A percentile compares a stretch with the other conserved stretches of the same genome.
Conservation (phyloP, 257 asterid species). For the Penstemon davidsonii region DNA sequence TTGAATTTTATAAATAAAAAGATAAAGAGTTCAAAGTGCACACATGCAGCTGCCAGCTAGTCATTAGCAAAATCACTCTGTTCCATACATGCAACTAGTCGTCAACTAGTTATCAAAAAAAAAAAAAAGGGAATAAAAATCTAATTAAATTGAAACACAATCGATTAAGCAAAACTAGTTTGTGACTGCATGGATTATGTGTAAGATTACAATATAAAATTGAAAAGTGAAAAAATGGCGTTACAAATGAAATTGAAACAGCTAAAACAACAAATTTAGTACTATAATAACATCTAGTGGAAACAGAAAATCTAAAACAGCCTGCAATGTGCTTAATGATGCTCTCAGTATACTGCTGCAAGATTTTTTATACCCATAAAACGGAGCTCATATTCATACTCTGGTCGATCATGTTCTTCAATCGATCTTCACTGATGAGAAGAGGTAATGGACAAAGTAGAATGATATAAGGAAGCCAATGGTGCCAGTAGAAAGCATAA, state of each 20-base stretch:
- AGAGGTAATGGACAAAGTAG: slow-evolving; percentile 70
- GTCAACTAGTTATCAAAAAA: too few species aligned
- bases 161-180: not conserved
- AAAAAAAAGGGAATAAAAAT: too few species aligned
- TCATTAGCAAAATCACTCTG: too few species aligned
- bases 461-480: slow-evolving; percentile 73
- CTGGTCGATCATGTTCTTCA: slow-evolving; percentile 31
- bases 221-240: slow-evolving; percentile 3
- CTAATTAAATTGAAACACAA: too few species aligned
- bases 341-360: slow-evolving; percentile 8
- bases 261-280: slow-evolving; percentile 36
- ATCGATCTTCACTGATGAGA: slow-evolving; percentile 76
- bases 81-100: too few species aligned
- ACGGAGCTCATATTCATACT: not conserved
- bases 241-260: slow-evolving; percentile 24
- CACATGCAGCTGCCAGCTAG: too few species aligned
- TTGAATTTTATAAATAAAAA: too few species aligned
- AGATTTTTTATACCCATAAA: not conserved
- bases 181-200: not conserved
- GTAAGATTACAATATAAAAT: not conserved
- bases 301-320: slow-evolving; percentile 22
- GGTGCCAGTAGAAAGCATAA: slow-evolving; percentile 75
- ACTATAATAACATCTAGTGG: slow-evolving; percentile 28
- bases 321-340: slow-evolving; percentile 21
- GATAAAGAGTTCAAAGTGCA: too few species aligned